Base-by-base conservation (phyloP, 1,284 basidiomycete species). In the Sporisorium reilianum region DNA sequence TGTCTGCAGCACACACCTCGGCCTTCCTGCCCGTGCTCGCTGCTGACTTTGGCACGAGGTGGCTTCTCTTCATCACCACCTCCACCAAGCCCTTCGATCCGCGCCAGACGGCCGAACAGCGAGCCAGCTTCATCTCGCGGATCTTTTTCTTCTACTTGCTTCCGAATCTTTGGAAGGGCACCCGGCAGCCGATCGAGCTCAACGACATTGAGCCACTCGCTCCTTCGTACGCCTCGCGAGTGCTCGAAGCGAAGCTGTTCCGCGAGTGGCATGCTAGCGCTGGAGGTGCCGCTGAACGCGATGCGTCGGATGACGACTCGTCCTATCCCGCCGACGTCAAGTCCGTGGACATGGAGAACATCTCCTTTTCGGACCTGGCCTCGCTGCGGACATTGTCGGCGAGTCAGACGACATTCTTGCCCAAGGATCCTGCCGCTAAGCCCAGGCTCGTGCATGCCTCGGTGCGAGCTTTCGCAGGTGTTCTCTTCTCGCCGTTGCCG, bases 111-210 rank as follows among this genome's bases (percentile, higher is more conserved):
- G 38, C 48, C 7, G 68, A 75, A 28, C 23, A 52, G 25, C 30
- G 60, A 18, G 68, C 71, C 4, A 61, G 62, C 46, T 72, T 75
- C 68, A 23, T 66, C 14, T 65, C 61, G 4, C 56, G 34, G 42
- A 46, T 75, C 42, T 53, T 65, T 48, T 75, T 75, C 49, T 50
- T 57, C 10, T 72, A 69, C 63, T 40, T 75, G 16, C 25, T 56
- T 8, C 54, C 63, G 4, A 26, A 44, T 1, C 34, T 75, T 5
- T 75, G 49, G 50, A 41, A 36, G 5, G 68, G 71, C 11, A 40
- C 25, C 32, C 45, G 38, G 22, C 38, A 44, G 25, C 67, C 67
- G 3, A 45, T 75, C n/a, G 40, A 55, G 32, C 34, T 72, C 20
- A 32, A 58, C 20, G 59, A 66, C 34, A 41, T 75, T 22, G 68